A percentile compares a stretch with the other conserved stretches of the same genome.
phyloP scores from a whole-genome alignment of 176 grass and related monocot species.

The Triticum urartu region DNA sequence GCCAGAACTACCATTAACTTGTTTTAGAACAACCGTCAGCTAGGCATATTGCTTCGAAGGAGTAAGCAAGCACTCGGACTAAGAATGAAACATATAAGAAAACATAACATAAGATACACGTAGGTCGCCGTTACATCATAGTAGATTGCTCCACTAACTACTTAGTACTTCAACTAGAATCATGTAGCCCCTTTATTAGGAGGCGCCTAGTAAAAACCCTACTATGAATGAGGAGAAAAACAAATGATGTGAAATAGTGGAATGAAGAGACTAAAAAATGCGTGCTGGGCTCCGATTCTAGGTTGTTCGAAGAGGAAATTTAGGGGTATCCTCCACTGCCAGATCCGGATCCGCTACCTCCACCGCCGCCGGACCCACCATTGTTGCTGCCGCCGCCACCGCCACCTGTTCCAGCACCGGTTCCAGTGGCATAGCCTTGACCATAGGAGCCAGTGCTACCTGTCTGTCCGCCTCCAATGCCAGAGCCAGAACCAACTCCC shows the following conservation, averaged over 20 bases:
- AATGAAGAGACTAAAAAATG: neutral
- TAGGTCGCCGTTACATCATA: neutral
- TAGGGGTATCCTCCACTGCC: neutral
- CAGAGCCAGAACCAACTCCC: neutral
- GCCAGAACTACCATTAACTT: too few species aligned
- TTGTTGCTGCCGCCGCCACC: neutral
- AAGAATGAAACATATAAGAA: neutral
- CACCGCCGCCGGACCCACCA: neutral
- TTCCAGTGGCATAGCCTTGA: neutral
- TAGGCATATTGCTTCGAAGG: neutral
- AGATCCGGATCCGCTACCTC: neutral
- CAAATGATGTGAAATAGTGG: neutral
- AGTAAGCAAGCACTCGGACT: neutral
- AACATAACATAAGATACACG: neutral
- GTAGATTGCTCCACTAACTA: neutral
- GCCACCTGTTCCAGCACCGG: neutral
- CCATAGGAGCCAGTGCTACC: neutral
- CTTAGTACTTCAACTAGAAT: neutral
- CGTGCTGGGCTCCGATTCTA: neutral
- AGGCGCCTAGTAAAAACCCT: neutral
- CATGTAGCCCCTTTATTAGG: neutral
- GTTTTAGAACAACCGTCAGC: neutral
- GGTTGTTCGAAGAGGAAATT: neutral
- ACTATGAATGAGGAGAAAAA: neutral
- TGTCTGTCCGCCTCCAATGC: neutral